Evolutionary conservation across 1,284 basidiomycete species (phyloP).

Genomic region (Ceratobasidium sp.): DNA sequence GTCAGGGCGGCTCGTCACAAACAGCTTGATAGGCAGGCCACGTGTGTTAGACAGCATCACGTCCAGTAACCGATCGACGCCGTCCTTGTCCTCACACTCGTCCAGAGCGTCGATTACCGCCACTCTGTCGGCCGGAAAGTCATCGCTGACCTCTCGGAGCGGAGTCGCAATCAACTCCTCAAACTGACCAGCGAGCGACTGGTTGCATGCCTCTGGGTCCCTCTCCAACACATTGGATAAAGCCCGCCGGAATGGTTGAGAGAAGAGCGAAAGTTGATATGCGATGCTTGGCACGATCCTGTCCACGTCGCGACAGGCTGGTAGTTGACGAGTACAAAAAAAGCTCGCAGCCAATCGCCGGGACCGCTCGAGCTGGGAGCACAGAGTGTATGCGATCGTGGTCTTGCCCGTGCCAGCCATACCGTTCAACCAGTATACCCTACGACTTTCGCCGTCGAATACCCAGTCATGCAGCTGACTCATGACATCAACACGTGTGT

Average conservation of each 20-base stretch:
- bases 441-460: neutral
- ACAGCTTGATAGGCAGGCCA: neutral
- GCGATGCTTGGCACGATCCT: conserved; percentile 23
- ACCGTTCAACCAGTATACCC: neutral
- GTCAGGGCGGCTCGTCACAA: conserved; percentile 15
- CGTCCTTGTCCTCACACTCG: conserved; percentile 12
- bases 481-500: conserved; percentile 4
- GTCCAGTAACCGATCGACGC: neutral
- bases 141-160: neutral
- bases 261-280: conserved; percentile 11
- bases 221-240: neutral
- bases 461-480: conserved; percentile 5
- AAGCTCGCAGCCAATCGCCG: conserved; percentile 14
- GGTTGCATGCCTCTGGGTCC: conserved; percentile 3
- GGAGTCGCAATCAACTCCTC: conserved; percentile 5
- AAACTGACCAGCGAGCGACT: neutral
- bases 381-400: neutral
- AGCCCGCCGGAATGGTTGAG: neutral
- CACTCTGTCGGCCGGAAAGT: neutral
- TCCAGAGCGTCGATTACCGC: conserved; percentile 23
- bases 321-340: conserved; percentile 9
- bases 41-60: neutral
- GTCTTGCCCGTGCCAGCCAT: too few species aligned
- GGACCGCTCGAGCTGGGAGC: conserved; percentile 3
- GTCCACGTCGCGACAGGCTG: conserved; percentile 1